A percentile compares a stretch with the other conserved stretches of the same genome.
These are phyloP conservation scores for Neurospora pannonica DNA, from an alignment of 495 filamentous ascomycete species.

Conservation along the genomic window DNA sequence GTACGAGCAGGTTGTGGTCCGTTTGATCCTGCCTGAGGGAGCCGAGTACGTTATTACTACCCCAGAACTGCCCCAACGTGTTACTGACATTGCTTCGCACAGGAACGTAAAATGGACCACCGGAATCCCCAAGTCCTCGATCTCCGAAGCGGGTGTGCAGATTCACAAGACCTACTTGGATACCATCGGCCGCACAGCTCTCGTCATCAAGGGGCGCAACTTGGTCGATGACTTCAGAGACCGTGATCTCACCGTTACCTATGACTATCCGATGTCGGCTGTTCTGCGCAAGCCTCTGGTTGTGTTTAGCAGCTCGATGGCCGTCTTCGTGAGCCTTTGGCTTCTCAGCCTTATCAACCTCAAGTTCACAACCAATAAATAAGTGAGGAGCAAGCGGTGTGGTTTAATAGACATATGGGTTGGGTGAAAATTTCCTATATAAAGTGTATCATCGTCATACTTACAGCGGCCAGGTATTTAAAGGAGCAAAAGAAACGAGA, in stretches of 20 bases:
- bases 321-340: slow-evolving; percentile 71
- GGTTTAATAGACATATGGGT: slow-evolving; percentile 8
- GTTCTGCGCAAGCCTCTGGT: slow-evolving; percentile 78
- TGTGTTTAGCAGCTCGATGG: slow-evolving; percentile 62
- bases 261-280: slow-evolving; percentile 70
- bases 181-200: slow-evolving; percentile 75
- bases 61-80: not conserved
- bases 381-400: slow-evolving; percentile 6
- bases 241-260: slow-evolving; percentile 74
- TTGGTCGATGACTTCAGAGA: slow-evolving; percentile 82
- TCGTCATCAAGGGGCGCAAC: slow-evolving; percentile 73
- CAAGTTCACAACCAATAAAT: slow-evolving; percentile 32
- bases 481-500: not conserved
- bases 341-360: slow-evolving; percentile 64
- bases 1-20: slow-evolving; percentile 72
- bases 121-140: slow-evolving; percentile 47
- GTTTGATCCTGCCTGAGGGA: slow-evolving; percentile 83
- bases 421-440: slow-evolving; percentile 2
- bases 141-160: slow-evolving; percentile 44
- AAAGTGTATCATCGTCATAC: not conserved
- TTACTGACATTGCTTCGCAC: not conserved
- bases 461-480: not conserved
- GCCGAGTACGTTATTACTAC: slow-evolving; percentile 56
- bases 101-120: slow-evolving; percentile 64
- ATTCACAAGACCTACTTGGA: slow-evolving; percentile 77